Base-by-base conservation (phyloP, 1,284 basidiomycete species). In the Neolentinus lepideus region DNA sequence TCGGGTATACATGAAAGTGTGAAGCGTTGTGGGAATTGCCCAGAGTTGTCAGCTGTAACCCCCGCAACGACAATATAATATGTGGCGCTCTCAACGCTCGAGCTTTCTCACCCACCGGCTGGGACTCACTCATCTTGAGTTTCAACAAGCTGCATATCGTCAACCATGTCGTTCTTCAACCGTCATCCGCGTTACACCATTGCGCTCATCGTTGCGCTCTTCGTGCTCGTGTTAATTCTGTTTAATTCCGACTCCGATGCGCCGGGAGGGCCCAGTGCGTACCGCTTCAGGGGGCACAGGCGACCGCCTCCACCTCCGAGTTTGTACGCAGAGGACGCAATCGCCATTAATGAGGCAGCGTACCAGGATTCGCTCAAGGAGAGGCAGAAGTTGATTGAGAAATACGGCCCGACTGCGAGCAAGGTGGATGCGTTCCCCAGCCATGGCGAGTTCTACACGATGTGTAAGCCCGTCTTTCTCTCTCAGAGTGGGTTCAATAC, bases 361-460 rank as follows among this genome's bases (percentile, higher is more conserved):
- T 50, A 50, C 47, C 22, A 29, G 47, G 47, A 50, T 14, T 4
- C 47, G 24, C 47, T 50, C 9, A 50, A 29, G 47, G 47, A 50
- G 47, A 50, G 47, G 24, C 47, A 50, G 47, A 50, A 8, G 1
- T 52, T 64, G 26, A 58, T 64, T 19, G 22, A 45, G 38, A 62
- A 61, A 55, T 60, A 55, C 25, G 62, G 62, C 6, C 62, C 62
- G 12, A 58, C 56, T 12, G 22, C 52, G 12, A 56, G 57, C 35
- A 55, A 52, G 8, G 43, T 60, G 14, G 53, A 53, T n/a, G 29
- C 53, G 55, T 60, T 58, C 52, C 57, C 57, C 4, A 36, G 19
- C 19, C 27, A 65, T 36, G 67, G 68, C 47, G 66, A 70, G 48
- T 67, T 60, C 47, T 70, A 70, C 48, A 72, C 70, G 0, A 61